Evolutionary conservation across 108 stramenopile species (phyloP).

Genomic region (Schizochytrium sp.): DNA sequence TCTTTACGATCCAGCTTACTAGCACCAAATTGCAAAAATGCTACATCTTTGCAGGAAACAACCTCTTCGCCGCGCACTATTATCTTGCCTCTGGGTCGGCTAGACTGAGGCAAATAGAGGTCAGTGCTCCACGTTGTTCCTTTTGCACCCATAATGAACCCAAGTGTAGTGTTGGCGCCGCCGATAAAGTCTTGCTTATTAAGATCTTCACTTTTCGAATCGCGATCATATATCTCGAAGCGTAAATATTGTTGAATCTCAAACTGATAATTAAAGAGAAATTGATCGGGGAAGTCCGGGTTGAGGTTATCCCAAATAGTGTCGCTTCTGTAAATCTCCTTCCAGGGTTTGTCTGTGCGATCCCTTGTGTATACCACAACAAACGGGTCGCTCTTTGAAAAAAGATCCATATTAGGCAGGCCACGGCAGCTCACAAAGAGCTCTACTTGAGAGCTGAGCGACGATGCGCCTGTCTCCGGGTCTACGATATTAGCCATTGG

Average conservation of each 20-base stretch:
- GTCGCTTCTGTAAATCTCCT: slow-evolving; percentile 29
- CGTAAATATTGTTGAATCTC: slow-evolving; percentile 34
- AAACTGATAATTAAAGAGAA: slow-evolving; percentile 34
- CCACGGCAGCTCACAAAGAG: slow-evolving; percentile 54
- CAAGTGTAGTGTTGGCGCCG: slow-evolving; percentile 4
- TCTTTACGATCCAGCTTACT: slow-evolving; percentile 31
- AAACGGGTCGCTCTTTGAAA: slow-evolving; percentile 53
- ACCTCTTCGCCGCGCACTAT: slow-evolving; percentile 54
- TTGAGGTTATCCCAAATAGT: slow-evolving; percentile 46
- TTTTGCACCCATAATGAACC: not conserved
- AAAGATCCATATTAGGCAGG: slow-evolving; percentile 13
- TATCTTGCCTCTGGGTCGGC: not conserved
- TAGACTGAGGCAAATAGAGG: not conserved
- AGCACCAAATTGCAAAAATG: not conserved
- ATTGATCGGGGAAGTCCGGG: slow-evolving; percentile 38
- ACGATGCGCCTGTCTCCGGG: too few relatives aligned
- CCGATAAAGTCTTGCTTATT: slow-evolving; percentile 37
- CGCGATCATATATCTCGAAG: slow-evolving; percentile 51
- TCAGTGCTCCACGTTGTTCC: not conserved
- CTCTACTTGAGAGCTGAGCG: slow-evolving; percentile 48
- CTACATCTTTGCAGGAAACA: slow-evolving; percentile 29
- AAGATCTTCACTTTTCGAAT: slow-evolving; percentile 8
- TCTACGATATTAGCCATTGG: too few relatives aligned
- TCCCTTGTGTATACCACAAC: slow-evolving; percentile 54
- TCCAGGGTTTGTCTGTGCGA: not conserved